Percentiles rank a stretch among this genome's conserved stretches.
phyloP scores from a whole-genome alignment of 2,329 filamentous ascomycete species.

The Balansia obtecta region DNA sequence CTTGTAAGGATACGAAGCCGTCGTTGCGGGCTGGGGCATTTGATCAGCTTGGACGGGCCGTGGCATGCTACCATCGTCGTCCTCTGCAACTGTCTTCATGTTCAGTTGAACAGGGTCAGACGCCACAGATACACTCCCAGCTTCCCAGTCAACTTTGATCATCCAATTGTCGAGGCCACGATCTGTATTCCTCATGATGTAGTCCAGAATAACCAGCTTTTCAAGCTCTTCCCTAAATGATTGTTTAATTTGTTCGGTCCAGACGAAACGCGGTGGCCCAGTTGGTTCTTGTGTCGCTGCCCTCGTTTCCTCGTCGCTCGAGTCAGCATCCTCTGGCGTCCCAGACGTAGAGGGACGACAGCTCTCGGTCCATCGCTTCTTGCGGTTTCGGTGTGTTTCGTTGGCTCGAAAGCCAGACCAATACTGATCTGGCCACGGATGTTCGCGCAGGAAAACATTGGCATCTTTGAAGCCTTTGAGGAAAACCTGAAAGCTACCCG shows the following conservation, averaged over 20 bases:
- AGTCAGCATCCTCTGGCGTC: constrained; percentile 49
- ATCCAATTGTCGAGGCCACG: constrained; percentile 98
- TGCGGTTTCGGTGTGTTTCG: constrained; percentile 54
- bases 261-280: constrained; percentile 51
- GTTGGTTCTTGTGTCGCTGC: constrained; percentile 36
- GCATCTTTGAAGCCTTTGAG: constrained; percentile 95
- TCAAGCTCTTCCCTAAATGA: constrained; percentile 91
- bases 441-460: constrained; percentile 84
- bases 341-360: constrained; percentile 51
- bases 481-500: constrained; percentile 95
- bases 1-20: constrained; percentile 54
- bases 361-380: constrained; percentile 66
- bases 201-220: constrained; percentile 93
- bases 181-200: constrained; percentile 98
- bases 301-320: constrained; percentile 45
- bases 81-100: constrained; percentile 32
- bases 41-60: constrained; percentile 46
- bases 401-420: constrained; percentile 56
- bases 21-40: constrained; percentile 25
- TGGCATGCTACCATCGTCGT: constrained; percentile 33
- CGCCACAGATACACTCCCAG: constrained; percentile 70
- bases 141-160: constrained; percentile 87
- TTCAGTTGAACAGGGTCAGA: constrained; percentile 66
- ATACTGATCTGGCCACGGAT: constrained; percentile 93
- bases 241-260: constrained; percentile 81